Conservation (phyloP, 805 yeast genomes). For the Cyberlindnera nakhonratchasimensis region DNA sequence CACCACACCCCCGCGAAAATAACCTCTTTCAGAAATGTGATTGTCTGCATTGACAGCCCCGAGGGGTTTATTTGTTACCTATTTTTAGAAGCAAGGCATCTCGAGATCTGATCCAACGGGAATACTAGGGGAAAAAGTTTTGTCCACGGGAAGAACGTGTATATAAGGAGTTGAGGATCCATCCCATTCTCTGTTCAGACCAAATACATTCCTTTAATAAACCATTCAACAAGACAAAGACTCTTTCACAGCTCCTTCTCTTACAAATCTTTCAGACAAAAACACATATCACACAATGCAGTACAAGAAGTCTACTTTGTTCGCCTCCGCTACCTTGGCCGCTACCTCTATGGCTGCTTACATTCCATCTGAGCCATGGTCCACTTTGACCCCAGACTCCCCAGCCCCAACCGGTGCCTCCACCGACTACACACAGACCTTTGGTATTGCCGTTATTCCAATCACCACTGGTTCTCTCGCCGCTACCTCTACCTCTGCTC, state of each 20-base stretch:
- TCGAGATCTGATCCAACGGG: slow-evolving; percentile 4
- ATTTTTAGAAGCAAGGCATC: slow-evolving; percentile 6
- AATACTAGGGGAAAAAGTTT: neutral
- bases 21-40: neutral
- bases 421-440: slow-evolving; percentile 36
- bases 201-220: neutral
- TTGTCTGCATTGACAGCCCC: slow-evolving; percentile 5
- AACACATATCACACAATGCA: slow-evolving; percentile 35
- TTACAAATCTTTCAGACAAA: neutral
- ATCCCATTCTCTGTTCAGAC: neutral
- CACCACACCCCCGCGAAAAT: slow-evolving; percentile 1
- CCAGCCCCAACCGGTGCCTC: slow-evolving; percentile 36
- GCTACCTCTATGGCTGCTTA: slow-evolving; percentile 53
- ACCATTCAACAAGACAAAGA: slow-evolving; percentile 3
- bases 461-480: slow-evolving; percentile 28
- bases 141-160: neutral
- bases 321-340: slow-evolving; percentile 44
- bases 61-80: slow-evolving; percentile 7
- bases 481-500: slow-evolving; percentile 26
- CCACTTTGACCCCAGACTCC: slow-evolving; percentile 40
- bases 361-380: slow-evolving; percentile 55
- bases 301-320: slow-evolving; percentile 36
- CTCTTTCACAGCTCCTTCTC: neutral
- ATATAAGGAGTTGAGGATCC: slow-evolving; percentile 5
- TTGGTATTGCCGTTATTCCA: slow-evolving; percentile 44